Evolutionary conservation across 768 basidiomycete species (phyloP), one percentile per base, ranked within the genome.

Genomic region (Rhizopogon salebrosus): DNA sequence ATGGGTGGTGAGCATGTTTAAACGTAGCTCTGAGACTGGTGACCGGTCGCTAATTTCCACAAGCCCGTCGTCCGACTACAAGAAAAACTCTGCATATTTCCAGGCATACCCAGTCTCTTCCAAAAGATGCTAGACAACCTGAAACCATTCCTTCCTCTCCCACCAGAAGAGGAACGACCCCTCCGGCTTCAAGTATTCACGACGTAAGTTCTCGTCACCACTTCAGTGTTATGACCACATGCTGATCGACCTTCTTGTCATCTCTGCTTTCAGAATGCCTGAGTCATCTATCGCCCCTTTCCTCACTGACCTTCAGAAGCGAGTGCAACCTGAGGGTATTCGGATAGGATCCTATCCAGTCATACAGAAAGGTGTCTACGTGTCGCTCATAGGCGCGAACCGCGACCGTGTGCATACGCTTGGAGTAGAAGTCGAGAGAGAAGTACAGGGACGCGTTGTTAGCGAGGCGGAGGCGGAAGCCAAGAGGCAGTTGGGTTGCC

Each of bases 241-340:
- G 3, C 22, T 46, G 31, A 46, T n/a, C 24, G 10, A 24, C 4
- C 48, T 34, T 20, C 46, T 37, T 14, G 34, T 23, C 10, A 11
- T 35, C 39, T 29, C 22, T 41, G 13, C n/a, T 18, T 40, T 6
- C 26, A 29, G 26, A 20, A 18, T 55, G 73, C 79, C 89, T 0
- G 95, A 98, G 73, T 91, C 89, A 1, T 81, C 82, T n/a, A 85
- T 87, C 41, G 83, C 95, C 14, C 94, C 95, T 0, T 97, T 86
- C 69, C 76, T 98, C 23, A 88, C 90, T 1, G 72, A 78, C 9
- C 77, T 98, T 1, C 87, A 90, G 63, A 76, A 79, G 36, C 83
- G 89, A 46, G 80, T 92, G 3, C 81, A 78, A 62, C 70, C 77
- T 2, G 87, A 90, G 43, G 87, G 85, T 10, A 82, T 98, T 43